Evolutionary conservation across 352 stramenopile genomes (phyloP).

Genomic region (Pythium grandisporangium): DNA sequence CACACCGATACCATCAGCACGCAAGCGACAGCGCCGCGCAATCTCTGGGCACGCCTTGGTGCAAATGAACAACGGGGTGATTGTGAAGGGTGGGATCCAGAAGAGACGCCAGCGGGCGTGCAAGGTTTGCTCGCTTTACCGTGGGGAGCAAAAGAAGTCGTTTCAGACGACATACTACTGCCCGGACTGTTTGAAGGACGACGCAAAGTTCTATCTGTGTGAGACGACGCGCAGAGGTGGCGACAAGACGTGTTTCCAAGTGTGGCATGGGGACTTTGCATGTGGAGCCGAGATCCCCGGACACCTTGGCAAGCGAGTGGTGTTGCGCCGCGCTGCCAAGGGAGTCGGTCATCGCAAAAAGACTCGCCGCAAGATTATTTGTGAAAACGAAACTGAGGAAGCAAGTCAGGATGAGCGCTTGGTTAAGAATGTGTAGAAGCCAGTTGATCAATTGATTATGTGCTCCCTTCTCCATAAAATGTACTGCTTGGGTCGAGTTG

Average conservation of each 20-base stretch:
- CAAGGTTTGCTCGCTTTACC: slow-evolving; percentile 9
- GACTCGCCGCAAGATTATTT: slow-evolving; percentile 4
- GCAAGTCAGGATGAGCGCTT: neutral
- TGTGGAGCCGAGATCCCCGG: slow-evolving; percentile 1
- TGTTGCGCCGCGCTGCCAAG: slow-evolving; percentile 6
- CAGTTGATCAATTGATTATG: neutral
- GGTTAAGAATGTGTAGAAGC: neutral
- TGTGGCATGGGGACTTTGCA: slow-evolving; percentile 17
- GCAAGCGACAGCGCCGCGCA: no score
- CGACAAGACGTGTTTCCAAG: slow-evolving; percentile 14
- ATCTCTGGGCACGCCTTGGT: neutral
- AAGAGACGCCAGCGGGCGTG: slow-evolving; percentile 5
- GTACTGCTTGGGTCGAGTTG: neutral
- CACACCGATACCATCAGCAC: neutral
- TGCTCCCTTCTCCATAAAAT: neutral
- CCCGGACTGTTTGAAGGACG: slow-evolving; percentile 7
- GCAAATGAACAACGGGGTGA: slow-evolving; percentile 5
- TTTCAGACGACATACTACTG: slow-evolving; percentile 14
- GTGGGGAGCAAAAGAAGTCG: slow-evolving; percentile 6
- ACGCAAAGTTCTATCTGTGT: slow-evolving; percentile 11
- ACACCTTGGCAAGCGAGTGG: slow-evolving; percentile 9
- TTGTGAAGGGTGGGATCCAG: slow-evolving; percentile 4
- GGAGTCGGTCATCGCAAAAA: slow-evolving; percentile 9
- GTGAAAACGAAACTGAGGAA: neutral
- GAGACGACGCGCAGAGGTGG: slow-evolving; percentile 6